Conservation (phyloP, 2,329 filamentous ascomycete species). For the Cladosporium cucumerinum region DNA sequence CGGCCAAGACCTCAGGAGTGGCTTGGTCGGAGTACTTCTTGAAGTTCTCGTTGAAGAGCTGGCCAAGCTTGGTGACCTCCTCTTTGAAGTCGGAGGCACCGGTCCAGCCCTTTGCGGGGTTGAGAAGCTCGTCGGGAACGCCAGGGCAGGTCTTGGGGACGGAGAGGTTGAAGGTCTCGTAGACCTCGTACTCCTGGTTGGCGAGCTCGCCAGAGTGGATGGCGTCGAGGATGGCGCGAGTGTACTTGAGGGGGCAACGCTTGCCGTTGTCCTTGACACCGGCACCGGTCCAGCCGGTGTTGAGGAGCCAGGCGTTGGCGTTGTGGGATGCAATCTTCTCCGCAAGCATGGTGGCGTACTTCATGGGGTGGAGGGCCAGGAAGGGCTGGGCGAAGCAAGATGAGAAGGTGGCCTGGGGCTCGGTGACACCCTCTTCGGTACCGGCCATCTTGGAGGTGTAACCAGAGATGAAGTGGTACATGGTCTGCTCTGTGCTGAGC, state of each 20-base stretch:
- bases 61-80: constrained; percentile 87
- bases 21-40: constrained; percentile 86
- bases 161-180: constrained; percentile 93
- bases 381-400: constrained; percentile 99
- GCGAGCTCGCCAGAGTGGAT: constrained; percentile 97
- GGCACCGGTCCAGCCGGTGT: constrained; percentile 96
- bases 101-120: constrained; percentile 91
- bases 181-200: constrained; percentile 88
- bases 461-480: constrained; percentile 99
- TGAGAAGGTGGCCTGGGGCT: constrained; percentile 98
- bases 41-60: constrained; percentile 94
- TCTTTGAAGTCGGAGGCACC: constrained; percentile 75
- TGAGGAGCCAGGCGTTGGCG: constrained; percentile 95
- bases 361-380: constrained; percentile 98
- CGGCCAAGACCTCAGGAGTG: constrained; percentile 44
- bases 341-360: constrained; percentile 96
- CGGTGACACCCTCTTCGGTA: constrained; percentile 93
- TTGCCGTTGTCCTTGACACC: constrained; percentile 88
- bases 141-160: constrained; percentile 89
- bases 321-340: constrained; percentile 96
- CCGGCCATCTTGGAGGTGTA: constrained; percentile 99
- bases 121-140: constrained; percentile 88
- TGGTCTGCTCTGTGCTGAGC: constrained; percentile 88
- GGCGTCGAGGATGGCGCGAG: constrained; percentile 93
- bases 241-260: constrained; percentile 97